Conservation (phyloP, 768 basidiomycete species). For the Calocybe indica region DNA sequence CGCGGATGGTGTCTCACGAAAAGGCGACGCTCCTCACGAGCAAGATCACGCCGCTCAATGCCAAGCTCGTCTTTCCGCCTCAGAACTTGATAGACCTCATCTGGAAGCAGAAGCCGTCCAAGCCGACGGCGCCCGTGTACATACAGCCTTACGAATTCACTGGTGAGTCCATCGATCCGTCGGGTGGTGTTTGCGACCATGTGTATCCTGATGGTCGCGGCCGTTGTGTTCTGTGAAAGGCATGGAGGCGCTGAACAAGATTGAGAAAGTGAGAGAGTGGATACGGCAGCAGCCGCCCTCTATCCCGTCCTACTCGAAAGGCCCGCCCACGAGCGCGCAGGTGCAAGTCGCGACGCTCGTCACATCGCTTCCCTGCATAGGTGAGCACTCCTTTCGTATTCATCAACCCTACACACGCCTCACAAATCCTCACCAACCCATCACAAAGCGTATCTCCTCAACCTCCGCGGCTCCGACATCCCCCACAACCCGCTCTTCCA, state of each 20-base stretch:
- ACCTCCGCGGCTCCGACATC: slow-evolving; percentile 85
- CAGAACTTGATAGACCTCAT: slow-evolving; percentile 80
- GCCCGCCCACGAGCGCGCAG: slow-evolving; percentile 52
- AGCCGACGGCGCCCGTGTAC: slow-evolving; percentile 59
- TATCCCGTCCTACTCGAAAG: slow-evolving; percentile 56
- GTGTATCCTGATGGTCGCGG: neutral
- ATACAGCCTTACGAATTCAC: slow-evolving; percentile 70
- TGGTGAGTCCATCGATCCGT: slow-evolving; percentile 27
- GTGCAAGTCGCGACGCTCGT: slow-evolving; percentile 64
- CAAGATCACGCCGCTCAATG: slow-evolving; percentile 44
- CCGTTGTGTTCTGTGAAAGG: slow-evolving; percentile 23
- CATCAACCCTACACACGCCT: neutral
- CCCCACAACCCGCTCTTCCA: slow-evolving; percentile 92
- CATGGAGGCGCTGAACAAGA: slow-evolving; percentile 61
- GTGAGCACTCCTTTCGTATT: slow-evolving; percentile 28
- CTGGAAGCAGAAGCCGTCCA: slow-evolving; percentile 74
- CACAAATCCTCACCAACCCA: neutral
- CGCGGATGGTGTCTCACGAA: slow-evolving; percentile 74
- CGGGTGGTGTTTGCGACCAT: no score
- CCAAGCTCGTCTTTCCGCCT: slow-evolving; percentile 73
- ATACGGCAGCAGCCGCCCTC: slow-evolving; percentile 55
- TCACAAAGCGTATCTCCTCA: slow-evolving; percentile 71
- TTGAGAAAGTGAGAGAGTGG: slow-evolving; percentile 68
- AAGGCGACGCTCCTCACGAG: slow-evolving; percentile 56
- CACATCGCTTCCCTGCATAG: slow-evolving; percentile 65